Evolutionary conservation across 768 basidiomycete genomes (phyloP), one percentile per base, ranked within the genome.

Genomic region (Porphyrellus cyaneotinctus): DNA sequence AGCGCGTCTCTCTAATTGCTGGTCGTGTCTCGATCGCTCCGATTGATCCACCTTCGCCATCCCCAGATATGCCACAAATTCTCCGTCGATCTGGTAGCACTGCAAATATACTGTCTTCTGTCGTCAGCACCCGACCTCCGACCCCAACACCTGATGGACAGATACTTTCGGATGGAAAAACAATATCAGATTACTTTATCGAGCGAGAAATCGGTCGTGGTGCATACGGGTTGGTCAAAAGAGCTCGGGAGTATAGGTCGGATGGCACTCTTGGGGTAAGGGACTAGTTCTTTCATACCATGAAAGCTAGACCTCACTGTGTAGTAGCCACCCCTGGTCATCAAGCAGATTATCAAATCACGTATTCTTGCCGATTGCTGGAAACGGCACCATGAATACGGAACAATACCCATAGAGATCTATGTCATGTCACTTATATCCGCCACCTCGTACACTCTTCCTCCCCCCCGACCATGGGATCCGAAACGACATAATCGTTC

Each of bases 321-420:
- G 28, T 35, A 30, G 51, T 47, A 94, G 92, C 87, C 93, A 4
- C 84, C 88, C 33, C 73, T 97, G 54, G 87, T 99, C 62, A 93
- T 99, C 72, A 99, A 99, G 66, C 95, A 97, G 71, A 87, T 98
- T 64, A 95, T 98, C 76, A 98, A 98, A 71, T 94, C 91, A 43
- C 89, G 97, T 47, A 99, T 99, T 54, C 80, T 99, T 47, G 95
- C 95, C 28, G 95, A 99, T 73, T 98, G 95, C 70, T 99, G 97
- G 97, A 98, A 98, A 75, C 91, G 90, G 64, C 95, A 99, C 68
- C 88, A 90, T 38, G 83, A 87, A 56, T 82, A 90, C 68, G 95
- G 95, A 51, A 97, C 97, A 9, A 97, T 98, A 63, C 95, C 97
- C 15, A 95, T 98, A 74, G 97, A 99, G 73, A 95, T 95, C 23